phyloP scores from a whole-genome alignment of 1,284 basidiomycete genomes.

The Rhizopogon parksii region DNA sequence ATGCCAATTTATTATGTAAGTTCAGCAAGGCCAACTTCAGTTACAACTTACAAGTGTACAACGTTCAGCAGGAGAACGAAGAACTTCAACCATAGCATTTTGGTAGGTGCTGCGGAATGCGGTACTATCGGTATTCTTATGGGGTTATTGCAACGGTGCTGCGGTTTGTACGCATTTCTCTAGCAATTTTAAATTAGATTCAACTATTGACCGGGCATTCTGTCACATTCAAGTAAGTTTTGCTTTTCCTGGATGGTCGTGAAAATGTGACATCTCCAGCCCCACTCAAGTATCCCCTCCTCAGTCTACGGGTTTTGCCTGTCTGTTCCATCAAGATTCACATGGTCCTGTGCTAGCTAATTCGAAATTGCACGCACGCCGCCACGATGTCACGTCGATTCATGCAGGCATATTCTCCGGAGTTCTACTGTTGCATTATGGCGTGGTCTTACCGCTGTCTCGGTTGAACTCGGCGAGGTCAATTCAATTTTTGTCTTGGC shows the following conservation, averaged over 20 bases:
- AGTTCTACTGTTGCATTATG: not conserved
- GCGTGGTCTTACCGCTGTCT: not conserved
- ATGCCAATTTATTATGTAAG: too few relatives aligned
- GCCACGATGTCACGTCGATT: too few relatives aligned
- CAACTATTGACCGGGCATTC: not conserved
- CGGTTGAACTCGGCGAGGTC: not conserved
- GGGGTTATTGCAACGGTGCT: not conserved
- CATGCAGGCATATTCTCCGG: not conserved
- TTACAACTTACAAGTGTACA: too few relatives aligned
- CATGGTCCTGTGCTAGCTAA: not conserved
- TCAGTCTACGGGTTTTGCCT: constrained; percentile 71
- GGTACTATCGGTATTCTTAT: not conserved
- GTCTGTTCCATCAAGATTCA: constrained; percentile 72
- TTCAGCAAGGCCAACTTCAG: too few relatives aligned
- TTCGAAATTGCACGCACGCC: not conserved
- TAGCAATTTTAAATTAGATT: not conserved
- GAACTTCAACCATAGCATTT: too few relatives aligned
- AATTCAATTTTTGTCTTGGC: too few relatives aligned
- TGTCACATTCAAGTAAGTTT: too few relatives aligned
- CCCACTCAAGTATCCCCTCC: constrained; percentile 73
- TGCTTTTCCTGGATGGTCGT: not conserved
- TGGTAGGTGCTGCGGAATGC: too few relatives aligned
- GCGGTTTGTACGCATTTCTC: not conserved
- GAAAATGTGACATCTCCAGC: constrained; percentile 32
- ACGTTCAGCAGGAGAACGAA: too few relatives aligned